Evolutionary conservation across 83 land plant genomes (phyloP), one percentile per base, ranked within the genome.

Genomic region (Thuja plicata): DNA sequence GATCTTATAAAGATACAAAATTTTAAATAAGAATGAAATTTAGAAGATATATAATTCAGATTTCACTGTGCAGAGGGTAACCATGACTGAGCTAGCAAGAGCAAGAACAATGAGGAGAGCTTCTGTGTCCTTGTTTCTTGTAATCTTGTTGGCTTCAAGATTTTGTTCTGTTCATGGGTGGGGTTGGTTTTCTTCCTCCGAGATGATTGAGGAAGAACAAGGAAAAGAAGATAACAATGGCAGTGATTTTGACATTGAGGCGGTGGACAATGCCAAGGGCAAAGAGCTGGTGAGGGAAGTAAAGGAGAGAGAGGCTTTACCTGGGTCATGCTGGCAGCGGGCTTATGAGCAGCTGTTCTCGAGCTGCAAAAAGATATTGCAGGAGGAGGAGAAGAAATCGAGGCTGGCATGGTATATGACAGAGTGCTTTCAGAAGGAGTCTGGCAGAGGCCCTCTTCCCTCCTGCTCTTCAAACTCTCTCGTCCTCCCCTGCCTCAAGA

Each of bases 381-480:
- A 91, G 16, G 90, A 90, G 27, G 92, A 96, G 15, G 95, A 94
- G 87, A 91, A 84, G 84, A 91, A 93, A 35, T 87, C 89, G 0
- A 91, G 95, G 73, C 66, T 97, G 3, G 98, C 98, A n/a, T 95
- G 96, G 96, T 76, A 91, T 76, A 91, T 97, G 27, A 92, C 92
- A 32, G 93, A 94, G 79, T 97, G 98, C 89, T 97, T 94, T 81
- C 92, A 93, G 86, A 86, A 79, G 89, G 94, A 91, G 37, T 92
- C 99, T 7, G 99, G 97, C 0, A 40, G 95, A 55, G 43, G 90
- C 3, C 54, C 89, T 13, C 91, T 92, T 41, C 94, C 94, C 7
- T 8, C 85, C 17, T 97, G 98, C 86, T 89, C 93, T 40, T 43
- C 86, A 2, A 77, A 87, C 12, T 45, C 88, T 15, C 82, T 92